Conservation (phyloP, 2,329 filamentous ascomycete species). For the Trichophyton mentagrophytes region DNA sequence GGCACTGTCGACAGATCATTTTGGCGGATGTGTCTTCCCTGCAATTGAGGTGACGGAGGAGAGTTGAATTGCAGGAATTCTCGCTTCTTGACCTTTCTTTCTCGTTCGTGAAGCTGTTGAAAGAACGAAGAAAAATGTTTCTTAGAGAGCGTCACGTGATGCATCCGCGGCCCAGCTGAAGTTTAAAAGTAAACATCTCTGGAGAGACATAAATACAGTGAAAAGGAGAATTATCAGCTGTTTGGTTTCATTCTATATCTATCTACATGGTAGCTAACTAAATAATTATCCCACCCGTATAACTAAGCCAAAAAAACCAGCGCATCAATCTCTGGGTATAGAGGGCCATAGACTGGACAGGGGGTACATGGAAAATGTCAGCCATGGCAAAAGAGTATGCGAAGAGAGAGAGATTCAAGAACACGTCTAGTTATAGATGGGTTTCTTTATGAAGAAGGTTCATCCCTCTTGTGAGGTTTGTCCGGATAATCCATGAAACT, state of each 20-base stretch:
- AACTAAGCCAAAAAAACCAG: background rate
- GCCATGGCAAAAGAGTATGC: no score
- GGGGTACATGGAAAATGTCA: no score
- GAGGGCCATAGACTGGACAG: background rate
- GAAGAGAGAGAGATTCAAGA: background rate
- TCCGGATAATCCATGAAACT: slow-evolving; percentile 10
- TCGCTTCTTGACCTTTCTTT: background rate
- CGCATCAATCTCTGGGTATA: background rate
- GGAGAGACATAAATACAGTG: no score
- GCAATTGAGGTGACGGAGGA: background rate
- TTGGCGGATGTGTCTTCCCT: slow-evolving; percentile 8
- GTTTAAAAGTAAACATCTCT: no score
- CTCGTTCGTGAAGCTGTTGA: background rate
- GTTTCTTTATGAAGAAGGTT: background rate
- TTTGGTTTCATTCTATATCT: background rate
- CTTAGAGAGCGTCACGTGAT: background rate
- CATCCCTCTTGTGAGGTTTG: background rate
- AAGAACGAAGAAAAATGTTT: background rate
- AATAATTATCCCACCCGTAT: background rate
- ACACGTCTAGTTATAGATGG: background rate
- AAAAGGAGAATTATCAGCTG: no score
- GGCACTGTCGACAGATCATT: slow-evolving; percentile 34
- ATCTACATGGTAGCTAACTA: background rate
- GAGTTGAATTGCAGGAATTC: background rate
- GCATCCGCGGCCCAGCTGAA: background rate